Evolutionary conservation across 176 grass and related monocot genomes (phyloP).

Genomic region (Carex pumila): DNA sequence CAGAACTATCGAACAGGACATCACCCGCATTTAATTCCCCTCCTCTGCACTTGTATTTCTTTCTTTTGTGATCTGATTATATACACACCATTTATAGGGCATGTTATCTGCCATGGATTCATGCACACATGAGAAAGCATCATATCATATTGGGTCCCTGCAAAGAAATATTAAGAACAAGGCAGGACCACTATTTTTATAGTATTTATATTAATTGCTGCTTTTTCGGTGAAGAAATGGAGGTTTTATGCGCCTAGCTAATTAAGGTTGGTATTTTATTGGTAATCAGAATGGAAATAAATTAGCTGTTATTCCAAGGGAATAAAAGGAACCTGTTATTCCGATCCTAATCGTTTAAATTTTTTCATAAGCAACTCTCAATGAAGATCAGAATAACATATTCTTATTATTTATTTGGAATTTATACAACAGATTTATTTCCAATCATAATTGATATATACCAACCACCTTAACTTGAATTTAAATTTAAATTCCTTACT

Average conservation of each 20-base stretch:
- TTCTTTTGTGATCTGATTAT: not conserved
- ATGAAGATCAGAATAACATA: no score
- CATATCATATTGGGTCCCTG: not conserved
- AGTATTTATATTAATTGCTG: not conserved
- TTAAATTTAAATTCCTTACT: not conserved
- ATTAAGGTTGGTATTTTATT: not conserved
- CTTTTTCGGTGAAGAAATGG: not conserved
- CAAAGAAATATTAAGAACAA: not conserved
- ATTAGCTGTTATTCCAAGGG: no score
- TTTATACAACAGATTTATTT: no score
- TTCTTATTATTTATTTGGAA: no score
- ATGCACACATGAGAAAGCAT: not conserved
- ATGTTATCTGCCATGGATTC: not conserved
- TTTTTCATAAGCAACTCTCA: no score
- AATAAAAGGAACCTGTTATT: no score
- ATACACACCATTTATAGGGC: not conserved
- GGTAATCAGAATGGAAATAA: not conserved
- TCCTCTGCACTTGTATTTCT: not conserved
- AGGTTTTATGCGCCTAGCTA: not conserved
- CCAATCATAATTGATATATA: not conserved
- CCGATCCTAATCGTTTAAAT: no score
- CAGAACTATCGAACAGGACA: constrained; percentile 8
- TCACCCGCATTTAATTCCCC: not conserved
- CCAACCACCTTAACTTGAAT: not conserved
- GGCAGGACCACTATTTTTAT: not conserved